phyloP scores from a whole-genome alignment of 129 eudicot genomes.

The Arctium lappa region DNA sequence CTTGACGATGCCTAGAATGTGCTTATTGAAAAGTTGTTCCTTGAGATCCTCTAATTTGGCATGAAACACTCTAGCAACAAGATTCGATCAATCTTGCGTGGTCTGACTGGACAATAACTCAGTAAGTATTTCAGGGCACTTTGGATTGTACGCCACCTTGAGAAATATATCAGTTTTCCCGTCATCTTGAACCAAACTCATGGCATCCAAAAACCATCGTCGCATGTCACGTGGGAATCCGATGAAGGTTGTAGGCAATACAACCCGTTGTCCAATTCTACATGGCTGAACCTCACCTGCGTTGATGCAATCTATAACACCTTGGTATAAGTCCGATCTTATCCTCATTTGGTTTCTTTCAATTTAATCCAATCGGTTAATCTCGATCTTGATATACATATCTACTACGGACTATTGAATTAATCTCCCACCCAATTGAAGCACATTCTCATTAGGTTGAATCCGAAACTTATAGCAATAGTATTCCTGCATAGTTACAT shows the following conservation, averaged over 20 bases:
- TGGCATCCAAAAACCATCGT: not conserved
- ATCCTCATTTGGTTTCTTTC: not conserved
- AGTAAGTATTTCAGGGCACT: not conserved
- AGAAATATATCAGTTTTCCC: no score
- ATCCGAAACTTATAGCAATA: not conserved
- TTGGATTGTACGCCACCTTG: not conserved
- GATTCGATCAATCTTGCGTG: no score
- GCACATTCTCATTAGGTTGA: not conserved
- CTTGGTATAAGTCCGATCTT: not conserved
- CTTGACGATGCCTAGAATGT: no score
- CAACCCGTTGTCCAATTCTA: not conserved
- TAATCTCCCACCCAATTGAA: not conserved
- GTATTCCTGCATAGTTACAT: not conserved
- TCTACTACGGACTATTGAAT: not conserved
- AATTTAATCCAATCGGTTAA: not conserved
- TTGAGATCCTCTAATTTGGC: no score
- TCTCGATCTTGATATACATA: not conserved
- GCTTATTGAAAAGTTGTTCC: no score
- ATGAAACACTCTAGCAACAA: no score
- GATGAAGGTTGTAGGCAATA: not conserved
- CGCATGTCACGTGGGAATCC: not conserved
- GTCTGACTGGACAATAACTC: no score
- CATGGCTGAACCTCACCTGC: not conserved
- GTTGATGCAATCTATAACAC: not conserved
- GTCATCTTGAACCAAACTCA: not conserved